Conservation (phyloP, 2,329 filamentous ascomycete genomes). For the Coniochaeta ligniaria region DNA sequence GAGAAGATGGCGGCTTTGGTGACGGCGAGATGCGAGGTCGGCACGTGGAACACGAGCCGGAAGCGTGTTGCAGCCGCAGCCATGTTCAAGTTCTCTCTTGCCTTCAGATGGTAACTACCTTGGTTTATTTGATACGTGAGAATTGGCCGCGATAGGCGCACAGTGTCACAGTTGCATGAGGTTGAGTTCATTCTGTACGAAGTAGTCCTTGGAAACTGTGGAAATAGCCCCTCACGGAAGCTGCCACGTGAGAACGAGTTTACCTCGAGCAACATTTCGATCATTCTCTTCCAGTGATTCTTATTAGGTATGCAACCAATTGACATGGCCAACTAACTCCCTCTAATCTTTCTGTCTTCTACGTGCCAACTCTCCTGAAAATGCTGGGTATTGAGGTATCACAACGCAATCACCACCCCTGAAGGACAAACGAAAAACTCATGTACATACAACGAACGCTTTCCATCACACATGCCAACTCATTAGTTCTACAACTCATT, state of each 20-base stretch:
- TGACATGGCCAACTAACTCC: background rate
- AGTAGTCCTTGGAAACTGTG: background rate
- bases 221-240: background rate
- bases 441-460: background rate
- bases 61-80: background rate
- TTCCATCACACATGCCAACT: background rate
- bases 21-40: conserved; percentile 31
- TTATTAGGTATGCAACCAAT: background rate
- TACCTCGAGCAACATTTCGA: background rate
- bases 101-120: too few relatives aligned
- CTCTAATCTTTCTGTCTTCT: background rate
- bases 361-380: background rate
- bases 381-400: background rate
- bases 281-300: too few relatives aligned
- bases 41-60: conserved; percentile 43
- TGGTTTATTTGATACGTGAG: too few relatives aligned
- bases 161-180: background rate
- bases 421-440: background rate
- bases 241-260: background rate
- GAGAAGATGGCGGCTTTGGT: conserved; percentile 50
- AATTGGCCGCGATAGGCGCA: too few relatives aligned
- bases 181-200: background rate
- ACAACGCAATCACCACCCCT: background rate
- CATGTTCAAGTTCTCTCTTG: background rate
- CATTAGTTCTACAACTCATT: background rate